A percentile compares a stretch with the other conserved stretches of the same genome.
Conservation (phyloP, 1,284 basidiomycete species). For the Golubevia sp. region DNA sequence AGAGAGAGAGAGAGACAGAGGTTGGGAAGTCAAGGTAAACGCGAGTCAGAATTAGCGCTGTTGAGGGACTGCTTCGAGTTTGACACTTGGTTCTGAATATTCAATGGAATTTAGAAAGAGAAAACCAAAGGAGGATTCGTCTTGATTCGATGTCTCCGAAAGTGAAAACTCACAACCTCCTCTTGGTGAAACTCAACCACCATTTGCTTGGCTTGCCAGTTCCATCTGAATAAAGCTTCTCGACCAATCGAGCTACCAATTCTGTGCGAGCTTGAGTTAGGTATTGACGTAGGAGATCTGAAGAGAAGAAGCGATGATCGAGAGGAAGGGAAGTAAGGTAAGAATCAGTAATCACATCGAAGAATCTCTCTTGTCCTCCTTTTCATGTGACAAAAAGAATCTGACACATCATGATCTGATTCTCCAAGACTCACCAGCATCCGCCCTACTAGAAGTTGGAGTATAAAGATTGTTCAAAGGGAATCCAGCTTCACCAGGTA, state of each 20-base stretch:
- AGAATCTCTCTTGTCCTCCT: not conserved
- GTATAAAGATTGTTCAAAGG: constrained; percentile 90
- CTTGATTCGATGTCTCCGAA: too few species aligned
- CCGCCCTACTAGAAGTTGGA: constrained; percentile 74
- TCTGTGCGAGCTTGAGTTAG: constrained; percentile 91
- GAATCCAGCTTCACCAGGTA: constrained; percentile 96
- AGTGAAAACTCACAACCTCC: constrained; percentile 54
- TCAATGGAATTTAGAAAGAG: too few species aligned
- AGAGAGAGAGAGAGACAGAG: too few species aligned
- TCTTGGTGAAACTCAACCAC: constrained; percentile 94
- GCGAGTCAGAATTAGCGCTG: too few species aligned
- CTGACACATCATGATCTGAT: not conserved
- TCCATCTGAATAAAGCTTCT: constrained; percentile 81
- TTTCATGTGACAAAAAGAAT: not conserved
- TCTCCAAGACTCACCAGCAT: constrained; percentile 73
- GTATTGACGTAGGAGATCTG: constrained; percentile 86
- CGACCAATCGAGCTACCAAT: constrained; percentile 80
- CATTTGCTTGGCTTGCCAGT: constrained; percentile 94
- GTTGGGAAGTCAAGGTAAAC: too few species aligned
- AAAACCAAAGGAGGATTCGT: too few species aligned
- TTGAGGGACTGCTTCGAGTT: too few species aligned
- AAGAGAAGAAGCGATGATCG: not conserved
- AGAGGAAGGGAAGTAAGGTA: not conserved
- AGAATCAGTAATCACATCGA: not conserved
- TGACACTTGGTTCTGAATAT: too few species aligned